phyloP scores from a whole-genome alignment of 2,329 filamentous ascomycete genomes.

The Ophiostoma piceae region DNA sequence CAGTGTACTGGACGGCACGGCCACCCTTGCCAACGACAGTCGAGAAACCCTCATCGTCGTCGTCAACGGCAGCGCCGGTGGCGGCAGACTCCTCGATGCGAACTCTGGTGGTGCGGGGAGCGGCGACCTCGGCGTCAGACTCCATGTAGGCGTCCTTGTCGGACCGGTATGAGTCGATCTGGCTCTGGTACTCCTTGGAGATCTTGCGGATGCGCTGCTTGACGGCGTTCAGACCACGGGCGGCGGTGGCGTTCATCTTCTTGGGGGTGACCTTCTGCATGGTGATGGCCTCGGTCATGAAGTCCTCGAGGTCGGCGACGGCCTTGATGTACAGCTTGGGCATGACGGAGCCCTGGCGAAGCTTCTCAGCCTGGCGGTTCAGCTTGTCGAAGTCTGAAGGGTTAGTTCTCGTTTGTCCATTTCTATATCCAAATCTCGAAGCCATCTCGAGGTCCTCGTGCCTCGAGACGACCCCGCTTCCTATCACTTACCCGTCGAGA shows the following conservation, averaged over 20 bases:
- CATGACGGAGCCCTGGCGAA: conserved; percentile 68
- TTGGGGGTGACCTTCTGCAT: conserved; percentile 95
- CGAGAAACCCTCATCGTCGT: conserved; percentile 79
- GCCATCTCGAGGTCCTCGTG: neutral
- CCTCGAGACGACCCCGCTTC: neutral
- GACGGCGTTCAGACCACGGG: conserved; percentile 89
- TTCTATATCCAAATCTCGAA: neutral
- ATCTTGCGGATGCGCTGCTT: conserved; percentile 99
- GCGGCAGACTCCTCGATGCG: conserved; percentile 44
- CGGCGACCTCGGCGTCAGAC: conserved; percentile 66
- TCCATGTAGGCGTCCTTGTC: conserved; percentile 86
- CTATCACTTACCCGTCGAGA: conserved; percentile 66
- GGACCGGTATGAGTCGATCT: conserved; percentile 80
- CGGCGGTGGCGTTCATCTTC: conserved; percentile 98
- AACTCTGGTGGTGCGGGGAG: conserved; percentile 45
- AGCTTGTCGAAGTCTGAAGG: conserved; percentile 84
- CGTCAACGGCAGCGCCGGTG: conserved; percentile 38
- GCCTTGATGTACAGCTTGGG: conserved; percentile 92
- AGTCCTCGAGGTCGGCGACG: conserved; percentile 87
- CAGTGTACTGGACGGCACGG: conserved; percentile 83
- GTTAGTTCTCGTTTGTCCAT: neutral
- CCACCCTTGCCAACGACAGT: conserved; percentile 88
- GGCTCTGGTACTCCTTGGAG: conserved; percentile 86
- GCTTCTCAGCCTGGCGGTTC: conserved; percentile 77
- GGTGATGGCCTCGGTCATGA: conserved; percentile 85